Base-by-base conservation (phyloP, 129 eudicot genomes). In the Artemisia annua region DNA sequence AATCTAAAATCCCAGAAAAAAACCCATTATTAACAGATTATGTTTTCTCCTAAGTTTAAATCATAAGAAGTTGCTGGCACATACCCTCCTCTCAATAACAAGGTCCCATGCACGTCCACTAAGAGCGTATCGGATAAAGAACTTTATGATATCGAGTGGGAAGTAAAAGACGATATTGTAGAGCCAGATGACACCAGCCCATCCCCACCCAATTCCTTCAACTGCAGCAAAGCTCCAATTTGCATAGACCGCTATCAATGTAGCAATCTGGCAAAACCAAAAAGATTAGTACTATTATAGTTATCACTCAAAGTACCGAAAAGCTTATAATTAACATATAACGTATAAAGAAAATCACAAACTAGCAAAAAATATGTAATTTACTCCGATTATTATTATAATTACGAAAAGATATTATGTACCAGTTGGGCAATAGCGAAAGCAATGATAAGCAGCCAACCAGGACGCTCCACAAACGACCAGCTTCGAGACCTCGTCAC, bases 161-260 rank as follows among this genome's bases (percentile, higher is more conserved):
- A 95, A 65, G 65, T 95, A 95, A 67, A 71, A 75, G 26, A 95
- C 75, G n/a, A 95, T 82, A 72, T 95, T 95, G 80, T 95, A 95
- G 18, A 95, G 97, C 99, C 99, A 95, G 51, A 95, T 88, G 15
- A 95, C 99, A 1, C 99, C 99, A 7, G 99, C 99, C 99, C 99
- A 95, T 30, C 99, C 97, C 99, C 99, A 95, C 58, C 99, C 99
- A 43, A 95, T 95, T 69, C 99, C 99, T 82, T 95, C 97, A 13
- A 95, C 94, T 15, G 99, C 99, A 66, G 99, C 99, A 75, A 95
- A 95, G 68, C 84, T 80, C 99, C 99, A 95, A 73, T 72, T 88
- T 19, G 99, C 99, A 77, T 95, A 95, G 7, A 95, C 99, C 8
- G 99, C 99, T 35, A 95, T 95, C 15, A 95, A 73, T 11, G 99